phyloP scores from a whole-genome alignment of 2,329 filamentous ascomycete genomes.

The Zasmidium cellare region DNA sequence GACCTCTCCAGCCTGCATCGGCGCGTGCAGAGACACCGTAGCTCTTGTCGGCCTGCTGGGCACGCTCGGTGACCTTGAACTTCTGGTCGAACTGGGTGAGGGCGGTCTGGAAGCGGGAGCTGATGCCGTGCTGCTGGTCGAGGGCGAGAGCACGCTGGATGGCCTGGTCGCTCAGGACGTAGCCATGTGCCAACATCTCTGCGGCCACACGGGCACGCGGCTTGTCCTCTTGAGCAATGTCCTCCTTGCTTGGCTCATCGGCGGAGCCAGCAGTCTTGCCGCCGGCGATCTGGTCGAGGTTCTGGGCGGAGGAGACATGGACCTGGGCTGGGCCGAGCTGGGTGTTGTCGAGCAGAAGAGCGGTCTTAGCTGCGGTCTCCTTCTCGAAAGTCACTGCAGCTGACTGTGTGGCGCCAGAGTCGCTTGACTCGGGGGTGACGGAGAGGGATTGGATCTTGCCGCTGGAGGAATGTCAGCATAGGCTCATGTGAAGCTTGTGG shows the following conservation, averaged over 20 bases:
- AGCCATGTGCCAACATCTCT: slow-evolving; percentile 95
- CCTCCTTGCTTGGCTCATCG: slow-evolving; percentile 50
- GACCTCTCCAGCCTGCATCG: slow-evolving; percentile 63
- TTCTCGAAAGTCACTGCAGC: slow-evolving; percentile 97
- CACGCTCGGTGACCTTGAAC: slow-evolving; percentile 84
- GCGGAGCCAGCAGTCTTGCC: slow-evolving; percentile 59
- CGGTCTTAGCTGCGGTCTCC: slow-evolving; percentile 93
- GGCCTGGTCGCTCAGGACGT: slow-evolving; percentile 74
- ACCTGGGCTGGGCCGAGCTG: slow-evolving; percentile 77
- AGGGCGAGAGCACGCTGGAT: slow-evolving; percentile 83
- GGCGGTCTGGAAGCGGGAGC: slow-evolving; percentile 73
- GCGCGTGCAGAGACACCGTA: slow-evolving; percentile 80
- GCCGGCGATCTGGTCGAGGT: slow-evolving; percentile 63
- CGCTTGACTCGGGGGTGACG: slow-evolving; percentile 61
- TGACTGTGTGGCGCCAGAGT: slow-evolving; percentile 66
- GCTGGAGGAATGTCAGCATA: slow-evolving; percentile 46
- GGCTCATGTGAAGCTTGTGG: not conserved
- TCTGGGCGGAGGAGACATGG: slow-evolving; percentile 73
- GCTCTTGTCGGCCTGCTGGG: slow-evolving; percentile 77
- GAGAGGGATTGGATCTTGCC: slow-evolving; percentile 89
- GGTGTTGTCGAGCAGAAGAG: slow-evolving; percentile 94
- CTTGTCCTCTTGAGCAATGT: slow-evolving; percentile 94
- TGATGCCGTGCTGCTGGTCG: slow-evolving; percentile 86
- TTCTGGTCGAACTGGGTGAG: slow-evolving; percentile 78
- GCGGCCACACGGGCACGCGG: slow-evolving; percentile 89